Evolutionary conservation across 1,284 basidiomycete genomes (phyloP), one percentile per base, ranked within the genome.

Genomic region (Singerocomus inundabilis): DNA sequence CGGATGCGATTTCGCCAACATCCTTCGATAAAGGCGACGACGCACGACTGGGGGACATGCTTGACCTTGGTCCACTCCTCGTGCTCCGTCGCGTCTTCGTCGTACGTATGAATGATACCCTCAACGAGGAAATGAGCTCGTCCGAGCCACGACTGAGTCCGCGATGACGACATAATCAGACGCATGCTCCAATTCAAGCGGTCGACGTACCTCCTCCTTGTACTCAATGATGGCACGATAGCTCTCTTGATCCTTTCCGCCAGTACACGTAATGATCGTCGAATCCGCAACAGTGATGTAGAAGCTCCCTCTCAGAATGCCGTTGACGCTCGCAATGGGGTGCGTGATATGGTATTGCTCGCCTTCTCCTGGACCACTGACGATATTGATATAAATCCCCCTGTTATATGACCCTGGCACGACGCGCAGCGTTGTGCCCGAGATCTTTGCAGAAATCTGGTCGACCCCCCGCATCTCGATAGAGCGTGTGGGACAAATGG

Each of bases 401-500:
- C 92, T 85, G 73, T 96, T 97, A 58, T 77, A 81, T 29, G 81
- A 72, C 0, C 94, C 94, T 0, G 96, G 90, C 21, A 80, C 75
- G 35, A 99, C 87, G 44, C 88, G 85, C 35, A 98, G 72, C 10
- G 88, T 80, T 43, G 91, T 92, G 18, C 91, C 91, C 11, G 91
- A 89, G 1, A 96, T 85, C 67, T 88, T 91, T 37, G 94, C 96
- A 1, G 86, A 81, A 55, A 99, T 93, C 73, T 99, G 97, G 73
- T 99, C 96, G 44, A 93, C 76, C 7, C 91, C 90, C 26, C 73
- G 72, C 62, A 91, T 75, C 60, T 90, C 84, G 40, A 93, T 66
- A n/a, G 80, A 78, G 24, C 83, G 80, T 46, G 81, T 73, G 0
- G 91, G 91, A 65, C 90, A 93, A 11, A 71, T 62, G n/a, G 90